Evolutionary conservation across 2,329 filamentous ascomycete genomes (phyloP).

Genomic region (Botrytis fabae): DNA sequence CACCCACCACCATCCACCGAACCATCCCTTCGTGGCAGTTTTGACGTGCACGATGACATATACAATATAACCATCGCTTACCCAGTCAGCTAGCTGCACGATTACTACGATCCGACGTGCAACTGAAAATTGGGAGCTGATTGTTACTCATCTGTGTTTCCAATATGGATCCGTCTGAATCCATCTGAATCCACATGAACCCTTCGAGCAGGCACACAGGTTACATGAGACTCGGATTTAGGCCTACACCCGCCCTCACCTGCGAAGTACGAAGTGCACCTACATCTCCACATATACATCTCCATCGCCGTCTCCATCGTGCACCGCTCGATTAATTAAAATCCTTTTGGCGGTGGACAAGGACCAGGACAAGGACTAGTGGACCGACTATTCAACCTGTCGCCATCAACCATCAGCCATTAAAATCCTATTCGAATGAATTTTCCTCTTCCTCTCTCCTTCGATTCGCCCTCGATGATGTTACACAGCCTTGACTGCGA

Average conservation of each 20-base stretch:
- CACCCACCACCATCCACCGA: background rate
- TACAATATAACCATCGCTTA: background rate
- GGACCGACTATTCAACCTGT: background rate
- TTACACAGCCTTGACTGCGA: slow-evolving; percentile 16
- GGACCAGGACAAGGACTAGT: background rate
- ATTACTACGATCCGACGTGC: background rate
- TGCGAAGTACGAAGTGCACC: no score
- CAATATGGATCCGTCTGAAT: background rate
- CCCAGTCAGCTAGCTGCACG: background rate
- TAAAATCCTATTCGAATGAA: background rate
- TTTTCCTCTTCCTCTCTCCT: background rate
- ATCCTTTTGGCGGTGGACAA: background rate
- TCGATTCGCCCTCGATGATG: background rate
- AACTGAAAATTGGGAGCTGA: background rate
- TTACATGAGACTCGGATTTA: background rate
- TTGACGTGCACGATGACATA: slow-evolving; percentile 17
- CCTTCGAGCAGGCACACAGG: background rate
- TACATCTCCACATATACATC: background rate
- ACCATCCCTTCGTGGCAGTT: slow-evolving; percentile 17
- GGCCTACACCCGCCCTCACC: background rate
- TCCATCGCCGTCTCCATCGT: background rate
- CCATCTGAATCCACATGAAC: background rate
- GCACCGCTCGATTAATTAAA: background rate
- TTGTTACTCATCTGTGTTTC: background rate
- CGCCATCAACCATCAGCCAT: background rate